A percentile compares a stretch with the other conserved stretches of the same genome.
Conservation (phyloP, 345 rosid species). For the Lepidium africanum region DNA sequence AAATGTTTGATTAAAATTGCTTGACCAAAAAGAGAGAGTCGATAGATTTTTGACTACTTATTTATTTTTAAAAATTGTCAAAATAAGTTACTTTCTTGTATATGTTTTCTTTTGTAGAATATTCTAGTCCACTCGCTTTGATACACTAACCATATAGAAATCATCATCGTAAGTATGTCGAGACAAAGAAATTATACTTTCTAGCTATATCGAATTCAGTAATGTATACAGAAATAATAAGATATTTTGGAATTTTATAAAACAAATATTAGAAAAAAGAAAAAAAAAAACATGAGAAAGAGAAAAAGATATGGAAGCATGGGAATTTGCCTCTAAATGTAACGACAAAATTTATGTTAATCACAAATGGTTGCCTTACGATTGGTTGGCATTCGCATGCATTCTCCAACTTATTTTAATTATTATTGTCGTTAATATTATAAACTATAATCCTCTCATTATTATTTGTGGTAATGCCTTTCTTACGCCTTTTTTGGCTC, state of each 20-base stretch:
- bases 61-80: too few relatives aligned
- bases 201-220: too few relatives aligned
- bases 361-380: slow-evolving; percentile 37
- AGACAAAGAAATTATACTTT: too few relatives aligned
- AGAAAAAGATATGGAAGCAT: slow-evolving; percentile 21
- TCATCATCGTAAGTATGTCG: too few relatives aligned
- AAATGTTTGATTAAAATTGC: too few relatives aligned
- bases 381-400: slow-evolving; percentile 41
- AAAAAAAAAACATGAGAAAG: neutral
- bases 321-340: slow-evolving; percentile 37
- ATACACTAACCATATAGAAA: too few relatives aligned
- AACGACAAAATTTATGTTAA: slow-evolving; percentile 49
- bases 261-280: neutral
- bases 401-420: neutral
- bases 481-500: slow-evolving; percentile 13
- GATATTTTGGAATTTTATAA: neutral
- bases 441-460: slow-evolving; percentile 10
- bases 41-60: too few relatives aligned
- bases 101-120: too few relatives aligned
- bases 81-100: too few relatives aligned
- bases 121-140: too few relatives aligned
- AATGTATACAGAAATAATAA: neutral
- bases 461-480: slow-evolving; percentile 2
- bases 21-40: too few relatives aligned
- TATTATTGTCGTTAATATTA: slow-evolving; percentile 16